Conservation (phyloP, 2,329 filamentous ascomycete genomes). For the Monilinia polystroma region DNA sequence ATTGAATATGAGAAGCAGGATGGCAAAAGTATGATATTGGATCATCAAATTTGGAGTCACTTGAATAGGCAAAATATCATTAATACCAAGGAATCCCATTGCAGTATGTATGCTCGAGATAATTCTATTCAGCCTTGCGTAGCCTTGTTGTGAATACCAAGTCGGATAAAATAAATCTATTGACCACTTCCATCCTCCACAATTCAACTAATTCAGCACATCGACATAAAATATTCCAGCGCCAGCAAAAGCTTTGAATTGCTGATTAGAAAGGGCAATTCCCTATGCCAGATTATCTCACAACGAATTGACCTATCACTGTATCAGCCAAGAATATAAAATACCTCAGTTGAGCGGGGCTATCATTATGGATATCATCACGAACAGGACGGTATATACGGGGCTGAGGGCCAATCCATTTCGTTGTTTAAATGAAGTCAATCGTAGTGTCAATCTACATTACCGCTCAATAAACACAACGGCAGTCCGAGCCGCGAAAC, state of each 20-base stretch:
- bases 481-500: conserved; percentile 2
- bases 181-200: background rate
- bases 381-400: conserved; percentile 7
- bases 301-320: background rate
- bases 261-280: background rate
- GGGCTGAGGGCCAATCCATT: background rate
- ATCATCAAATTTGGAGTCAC: background rate
- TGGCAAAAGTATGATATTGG: background rate
- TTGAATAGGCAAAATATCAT: background rate
- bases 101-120: background rate
- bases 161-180: conserved; percentile 10
- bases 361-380: conserved; percentile 11
- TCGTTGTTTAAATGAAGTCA: background rate
- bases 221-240: background rate
- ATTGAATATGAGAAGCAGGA: background rate
- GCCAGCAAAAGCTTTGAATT: background rate
- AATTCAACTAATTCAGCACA: background rate
- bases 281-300: background rate
- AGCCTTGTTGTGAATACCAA: conserved; percentile 13
- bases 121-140: conserved; percentile 9
- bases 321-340: background rate
- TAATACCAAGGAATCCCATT: background rate
- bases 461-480: conserved; percentile 19
- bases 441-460: background rate
- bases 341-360: background rate